Base-by-base conservation (phyloP, 2,329 filamentous ascomycete species). In the Graphilbum ipis-grandicollis region DNA sequence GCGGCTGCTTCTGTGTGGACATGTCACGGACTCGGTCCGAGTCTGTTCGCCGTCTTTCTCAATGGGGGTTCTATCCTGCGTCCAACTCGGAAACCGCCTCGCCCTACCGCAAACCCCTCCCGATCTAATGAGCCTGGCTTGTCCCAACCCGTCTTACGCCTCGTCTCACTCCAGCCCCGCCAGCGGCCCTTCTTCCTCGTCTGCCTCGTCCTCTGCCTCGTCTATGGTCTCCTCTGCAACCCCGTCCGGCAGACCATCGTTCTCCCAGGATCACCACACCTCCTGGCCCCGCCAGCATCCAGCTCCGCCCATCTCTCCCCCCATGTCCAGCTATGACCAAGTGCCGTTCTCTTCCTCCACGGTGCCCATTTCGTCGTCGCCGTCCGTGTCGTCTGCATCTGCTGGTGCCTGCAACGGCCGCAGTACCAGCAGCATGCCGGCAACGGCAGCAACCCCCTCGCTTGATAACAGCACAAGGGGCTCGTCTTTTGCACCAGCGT, bases 281-380 rank as follows among this genome's bases (percentile, higher is more conserved):
- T 50, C 55, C 39, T 66, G 63, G 61, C 57, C 38, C 18, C 38
- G 55, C 36, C n/a, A n/a, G n/a, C n/a, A n/a, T n/a, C 55, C 55
- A 35, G 50, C 53, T 42, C 52, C 54, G 41, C 60, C 62, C 40
- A 55, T 65, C 43, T 66, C 66, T 43, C 61, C 67, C 51, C 63
- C 65, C 46, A 73, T 72, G 69, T 66, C 67, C 50, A 64, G 58
- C 53, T 65, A 71, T 70, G 68, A 68, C 40, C 44, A 36, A 19
- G 63, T 59, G 43, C 50, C 54, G 44, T 49, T 56, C 43, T 39
- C 34, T 3, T 18, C 26, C 12, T 36, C 39, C 21, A 15, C 21
- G 1, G 33, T 28, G 21, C 21, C 32, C n/a, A 17, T 18, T 18
- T 18, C 22, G 8, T 30, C 22, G 22, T 38, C 40, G 12, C 17